phyloP scores from a whole-genome alignment of 768 basidiomycete species.

The Rhodotorula paludigena region DNA sequence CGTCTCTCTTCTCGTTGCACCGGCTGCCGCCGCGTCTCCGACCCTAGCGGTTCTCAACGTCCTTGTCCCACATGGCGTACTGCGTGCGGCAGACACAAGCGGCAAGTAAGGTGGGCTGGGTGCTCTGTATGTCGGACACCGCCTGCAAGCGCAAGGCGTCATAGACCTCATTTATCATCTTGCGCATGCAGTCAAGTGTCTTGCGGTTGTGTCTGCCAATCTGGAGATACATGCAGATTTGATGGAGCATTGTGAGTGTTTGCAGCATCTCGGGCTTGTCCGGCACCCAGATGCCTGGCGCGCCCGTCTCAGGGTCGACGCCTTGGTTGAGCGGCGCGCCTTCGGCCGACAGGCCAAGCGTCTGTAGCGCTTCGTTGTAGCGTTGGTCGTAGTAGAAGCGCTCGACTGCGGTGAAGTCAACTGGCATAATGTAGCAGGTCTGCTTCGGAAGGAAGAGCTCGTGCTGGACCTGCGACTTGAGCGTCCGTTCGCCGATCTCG shows the following conservation, averaged over 20 bases:
- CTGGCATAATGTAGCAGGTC: slow-evolving; percentile 46
- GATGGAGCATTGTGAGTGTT: slow-evolving; percentile 32
- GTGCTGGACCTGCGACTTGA: slow-evolving; percentile 43
- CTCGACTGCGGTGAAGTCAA: slow-evolving; percentile 45
- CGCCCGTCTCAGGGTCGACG: too few relatives aligned
- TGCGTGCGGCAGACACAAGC: slow-evolving; percentile 26
- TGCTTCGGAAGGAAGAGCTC: slow-evolving; percentile 48
- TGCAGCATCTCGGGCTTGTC: slow-evolving; percentile 31
- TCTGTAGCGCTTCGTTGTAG: slow-evolving; percentile 14
- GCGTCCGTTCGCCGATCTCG: slow-evolving; percentile 47
- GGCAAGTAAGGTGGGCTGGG: slow-evolving; percentile 14
- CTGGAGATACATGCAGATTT: slow-evolving; percentile 30
- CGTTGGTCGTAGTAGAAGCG: slow-evolving; percentile 31
- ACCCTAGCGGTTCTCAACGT: slow-evolving; percentile 30
- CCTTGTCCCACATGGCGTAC: slow-evolving; percentile 31
- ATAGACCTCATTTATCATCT: slow-evolving; percentile 39
- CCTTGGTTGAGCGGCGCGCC: slow-evolving; percentile 11
- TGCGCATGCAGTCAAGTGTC: slow-evolving; percentile 23
- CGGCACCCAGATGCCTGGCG: neutral
- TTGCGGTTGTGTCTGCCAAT: slow-evolving; percentile 2
- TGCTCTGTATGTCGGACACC: slow-evolving; percentile 20
- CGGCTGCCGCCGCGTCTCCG: too few relatives aligned
- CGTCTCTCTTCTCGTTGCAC: too few relatives aligned
- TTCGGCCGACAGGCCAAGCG: slow-evolving; percentile 18
- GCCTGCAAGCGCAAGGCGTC: slow-evolving; percentile 25